Conservation (phyloP, 805 yeast genomes). For the Candida quercuum region DNA sequence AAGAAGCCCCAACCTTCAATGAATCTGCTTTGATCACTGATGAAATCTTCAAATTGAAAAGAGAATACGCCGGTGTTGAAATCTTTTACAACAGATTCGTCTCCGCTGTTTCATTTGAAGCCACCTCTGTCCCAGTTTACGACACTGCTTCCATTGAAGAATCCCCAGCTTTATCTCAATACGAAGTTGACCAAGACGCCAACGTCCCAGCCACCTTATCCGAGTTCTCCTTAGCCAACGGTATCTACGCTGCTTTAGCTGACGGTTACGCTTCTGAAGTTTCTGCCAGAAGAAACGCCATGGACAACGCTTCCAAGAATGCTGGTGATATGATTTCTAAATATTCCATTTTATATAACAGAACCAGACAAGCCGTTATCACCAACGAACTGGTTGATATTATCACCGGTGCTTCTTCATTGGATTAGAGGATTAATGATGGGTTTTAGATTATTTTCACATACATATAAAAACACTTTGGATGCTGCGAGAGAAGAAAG, state of each 20-base stretch:
- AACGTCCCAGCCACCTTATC: constrained; percentile 66
- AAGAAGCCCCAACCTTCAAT: constrained; percentile 89
- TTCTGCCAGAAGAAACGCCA: constrained; percentile 98
- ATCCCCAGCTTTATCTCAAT: constrained; percentile 81
- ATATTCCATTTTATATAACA: constrained; percentile 96
- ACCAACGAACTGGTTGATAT: constrained; percentile 99
- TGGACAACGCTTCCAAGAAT: constrained; percentile 99
- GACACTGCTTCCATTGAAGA: constrained; percentile 66
- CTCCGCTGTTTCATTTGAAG: constrained; percentile 87
- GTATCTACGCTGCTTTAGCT: constrained; percentile 85
- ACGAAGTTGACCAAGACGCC: constrained; percentile 70
- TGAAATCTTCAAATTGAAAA: constrained; percentile 59
- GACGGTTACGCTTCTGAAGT: constrained; percentile 98
- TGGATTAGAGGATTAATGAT: constrained; percentile 55
- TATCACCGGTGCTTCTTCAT: constrained; percentile 98
- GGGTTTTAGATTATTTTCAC: neutral
- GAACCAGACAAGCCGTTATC: constrained; percentile 98
- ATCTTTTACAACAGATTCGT: constrained; percentile 84
- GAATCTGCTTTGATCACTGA: constrained; percentile 89
- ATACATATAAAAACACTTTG: neutral
- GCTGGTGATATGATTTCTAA: constrained; percentile 98
- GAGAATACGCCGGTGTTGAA: constrained; percentile 66
- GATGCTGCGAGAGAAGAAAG: neutral
- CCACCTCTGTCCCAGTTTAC: constrained; percentile 62
- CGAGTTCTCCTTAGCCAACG: constrained; percentile 87